Base-by-base conservation (phyloP, 345 rosid genomes). In the Eutrema japonicum region DNA sequence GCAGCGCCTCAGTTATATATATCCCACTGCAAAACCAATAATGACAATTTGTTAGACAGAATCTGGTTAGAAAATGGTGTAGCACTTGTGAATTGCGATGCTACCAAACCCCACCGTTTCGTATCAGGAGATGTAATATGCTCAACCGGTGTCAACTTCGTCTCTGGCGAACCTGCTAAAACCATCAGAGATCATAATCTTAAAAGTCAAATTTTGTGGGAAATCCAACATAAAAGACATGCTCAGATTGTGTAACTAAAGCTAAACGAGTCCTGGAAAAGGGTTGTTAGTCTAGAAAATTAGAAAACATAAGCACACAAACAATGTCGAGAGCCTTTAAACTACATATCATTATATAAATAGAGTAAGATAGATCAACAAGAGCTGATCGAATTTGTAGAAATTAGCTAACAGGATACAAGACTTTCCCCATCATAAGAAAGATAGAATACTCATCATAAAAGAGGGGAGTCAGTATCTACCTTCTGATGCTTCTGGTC, bases 401-500 rank as follows among this genome's bases (percentile, higher is more conserved):
- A 26, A 32, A 22, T 57, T 16, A 41, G 68, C 10, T 27, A 38
- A 50, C 53, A 68, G 8, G 12, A 40, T 1, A 43, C n/a, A 64
- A 13, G 10, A 73, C 7, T 52, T 54, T 55, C 32, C 33, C 36
- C 50, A 55, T 73, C 32, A 45, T 51, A 52, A 12, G 59, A 52
- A 18, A 18, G 22, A 55, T 47, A 49, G 40, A 47, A 54, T 7
- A 65, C 12, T 55, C 70, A 63, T 63, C 54, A 52, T 38, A 35
- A 60, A 69, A 16, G 48, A 10, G n/a, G 13, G 13, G 47, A 62
- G 14, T 16, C 46, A 36, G 41, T 47, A 30, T 58, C 26, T 85
- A 93, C 98, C 97, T 86, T 90, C 91, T 35, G 89, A 80, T 50
- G 86, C 75, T 66, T 89, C 96, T 43, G 98, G 92, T 49, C 78